Base-by-base conservation (phyloP, 116 monocot species). In the Phalaenopsis hybrid region DNA sequence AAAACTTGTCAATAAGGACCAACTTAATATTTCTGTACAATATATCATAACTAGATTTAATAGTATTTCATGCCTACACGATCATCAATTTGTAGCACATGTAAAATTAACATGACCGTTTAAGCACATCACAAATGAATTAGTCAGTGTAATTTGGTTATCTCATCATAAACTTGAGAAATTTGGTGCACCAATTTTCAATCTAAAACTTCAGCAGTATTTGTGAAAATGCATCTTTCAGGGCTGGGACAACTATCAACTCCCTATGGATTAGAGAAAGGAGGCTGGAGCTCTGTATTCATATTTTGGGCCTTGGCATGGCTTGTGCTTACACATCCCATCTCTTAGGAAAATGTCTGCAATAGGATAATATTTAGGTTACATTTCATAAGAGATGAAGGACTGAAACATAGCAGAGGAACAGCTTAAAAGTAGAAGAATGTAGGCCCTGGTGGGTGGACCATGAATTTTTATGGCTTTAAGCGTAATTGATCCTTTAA, bases 221-320 rank as follows among this genome's bases (percentile, higher is more conserved):
- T 23, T 7, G 23, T 57, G 41, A 65, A 61, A 13, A 5, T 65
- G 55, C 8, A 6, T 2, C 44, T 49, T 51, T 44, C 83, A 94
- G 95, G 95, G 16, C 87, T 92, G 3, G 94, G 95, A 4, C 95
- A 92, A 58, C 86, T 92, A 10, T 92, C 95, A 79, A 91, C 95
- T 44, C 86, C 92, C 4, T 95, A 92, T 55, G 95, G 91, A 1
- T 44, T 95, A 33, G 95, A 95, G 82, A 95, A 89, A 52, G 92
- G 90, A 79, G 95, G 94, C 10, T 90, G 95, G 95, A 74, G 69
- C 49, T 88, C 94, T 0, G 86, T 57, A 37, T 89, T 95, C 78
- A 74, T 95, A 5, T 89, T 95, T 1, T 92, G 34, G 89, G 90
- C 4, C 88, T 92, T 4, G 94, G 92, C 3, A 72, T 87, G 8